Evolutionary conservation across 805 yeast species (phyloP).

Genomic region (Suhomyces sp.): DNA sequence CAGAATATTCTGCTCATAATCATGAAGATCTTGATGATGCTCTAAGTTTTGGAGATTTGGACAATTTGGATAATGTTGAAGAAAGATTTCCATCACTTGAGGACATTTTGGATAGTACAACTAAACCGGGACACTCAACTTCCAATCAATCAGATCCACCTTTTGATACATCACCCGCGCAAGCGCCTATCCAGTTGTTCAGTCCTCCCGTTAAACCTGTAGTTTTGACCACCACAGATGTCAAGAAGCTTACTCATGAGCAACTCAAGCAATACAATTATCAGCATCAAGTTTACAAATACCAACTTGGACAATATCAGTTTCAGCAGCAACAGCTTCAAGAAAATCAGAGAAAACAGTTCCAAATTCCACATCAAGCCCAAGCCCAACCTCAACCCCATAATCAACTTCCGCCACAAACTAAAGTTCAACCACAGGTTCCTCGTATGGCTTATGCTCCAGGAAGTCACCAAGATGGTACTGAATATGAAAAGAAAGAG

Average conservation of each 20-base stretch:
- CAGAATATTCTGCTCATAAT: neutral
- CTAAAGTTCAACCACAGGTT: neutral
- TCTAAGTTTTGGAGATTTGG: conserved; percentile 34
- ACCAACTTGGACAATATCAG: conserved; percentile 17
- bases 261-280: conserved; percentile 23
- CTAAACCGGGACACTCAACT: neutral
- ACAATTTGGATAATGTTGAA: conserved; percentile 45
- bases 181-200: too few relatives aligned
- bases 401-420: neutral
- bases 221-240: conserved; percentile 13
- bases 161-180: neutral
- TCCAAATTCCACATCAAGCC: neutral
- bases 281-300: conserved; percentile 21
- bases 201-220: conserved; percentile 16
- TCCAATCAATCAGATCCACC: neutral
- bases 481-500: conserved; percentile 30
- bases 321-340: conserved; percentile 11
- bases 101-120: conserved; percentile 12
- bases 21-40: conserved; percentile 1
- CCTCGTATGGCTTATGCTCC: too few relatives aligned
- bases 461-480: conserved; percentile 5
- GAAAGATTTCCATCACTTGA: conserved; percentile 54
- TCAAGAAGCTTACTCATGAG: conserved; percentile 18
- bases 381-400: neutral
- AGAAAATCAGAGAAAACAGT: neutral